Base-by-base conservation (phyloP, 208 protist genomes). In the Leishmania gerbilli region DNA sequence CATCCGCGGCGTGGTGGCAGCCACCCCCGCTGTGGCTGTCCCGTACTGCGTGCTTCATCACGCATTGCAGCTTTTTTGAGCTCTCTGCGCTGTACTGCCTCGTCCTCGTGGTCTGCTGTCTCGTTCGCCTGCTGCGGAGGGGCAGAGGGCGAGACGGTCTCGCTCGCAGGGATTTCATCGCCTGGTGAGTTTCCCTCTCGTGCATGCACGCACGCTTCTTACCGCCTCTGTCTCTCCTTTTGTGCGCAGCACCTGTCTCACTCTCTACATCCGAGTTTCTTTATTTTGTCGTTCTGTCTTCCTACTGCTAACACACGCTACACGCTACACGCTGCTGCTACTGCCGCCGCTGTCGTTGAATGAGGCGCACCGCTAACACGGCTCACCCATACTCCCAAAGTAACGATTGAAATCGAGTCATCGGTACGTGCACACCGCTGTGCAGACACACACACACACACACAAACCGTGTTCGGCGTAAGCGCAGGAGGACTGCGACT, bases 1-100 rank as follows among this genome's bases (percentile, higher is more conserved):
- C 53, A 34, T 6, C 34, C 6, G 24, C 27, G n/a, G n/a, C 42
- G 53, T 86, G 82, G 82, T 86, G 82, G 82, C 74, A 77, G 65
- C n/a, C 62, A 34, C 65, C 78, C 11, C 34, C 82, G 7, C 76
- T 40, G 51, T 77, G 31, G 74, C 42, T 56, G 17, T 76, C 78
- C 51, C 71, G 67, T 9, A 49, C 53, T 45, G 51, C 77, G 68
- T 86, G 82, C 56, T 27, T 5, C 45, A 51, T 31, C 9, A 86
- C 77, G 6, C 42, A 71, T 47, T 69, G 65, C 78, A 86, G 82
- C 47, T 6, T 65, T 37, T 60, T 53, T 0, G 82, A 86, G 37
- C 80, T 79, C 45, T 34, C 60, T 51, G n/a, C 62, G 1, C 21
- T 86, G 5, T 80, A 58, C 49, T 0, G 42, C 31, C 13, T 71